Evolutionary conservation across 2,329 filamentous ascomycete species (phyloP).

Genomic region (Teratosphaeria epicoccoides): DNA sequence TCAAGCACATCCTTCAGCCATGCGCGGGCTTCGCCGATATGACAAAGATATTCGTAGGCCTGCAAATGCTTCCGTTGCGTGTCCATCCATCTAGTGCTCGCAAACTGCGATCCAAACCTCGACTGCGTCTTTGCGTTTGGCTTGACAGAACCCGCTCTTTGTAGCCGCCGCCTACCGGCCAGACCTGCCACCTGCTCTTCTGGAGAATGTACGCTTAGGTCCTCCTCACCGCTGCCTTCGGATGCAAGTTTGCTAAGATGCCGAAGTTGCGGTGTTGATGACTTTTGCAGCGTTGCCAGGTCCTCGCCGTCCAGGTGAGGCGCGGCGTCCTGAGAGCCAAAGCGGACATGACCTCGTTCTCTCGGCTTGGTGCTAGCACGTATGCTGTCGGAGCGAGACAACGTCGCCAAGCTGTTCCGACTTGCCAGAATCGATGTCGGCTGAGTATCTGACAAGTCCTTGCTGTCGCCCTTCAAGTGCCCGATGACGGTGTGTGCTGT

Average conservation of each 20-base stretch:
- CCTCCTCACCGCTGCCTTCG: constrained; percentile 61
- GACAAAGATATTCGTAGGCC: constrained; percentile 96
- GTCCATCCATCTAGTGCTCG: constrained; percentile 97
- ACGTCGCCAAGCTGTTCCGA: constrained; percentile 23
- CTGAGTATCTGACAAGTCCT: background rate
- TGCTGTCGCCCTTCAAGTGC: background rate
- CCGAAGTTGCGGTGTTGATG: constrained; percentile 83
- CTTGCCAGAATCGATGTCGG: constrained; percentile 18
- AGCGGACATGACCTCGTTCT: constrained; percentile 23
- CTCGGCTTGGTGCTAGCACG: constrained; percentile 25
- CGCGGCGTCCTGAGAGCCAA: constrained; percentile 19
- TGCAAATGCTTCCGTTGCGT: constrained; percentile 92
- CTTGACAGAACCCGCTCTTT: constrained; percentile 50
- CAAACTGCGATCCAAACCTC: constrained; percentile 24
- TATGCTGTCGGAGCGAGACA: constrained; percentile 28
- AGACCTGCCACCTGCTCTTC: constrained; percentile 81
- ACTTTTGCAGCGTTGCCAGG: constrained; percentile 71
- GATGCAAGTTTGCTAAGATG: constrained; percentile 66
- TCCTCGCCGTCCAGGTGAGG: constrained; percentile 40
- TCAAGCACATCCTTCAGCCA: constrained; percentile 89
- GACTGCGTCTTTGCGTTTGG: constrained; percentile 38
- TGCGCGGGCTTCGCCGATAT: constrained; percentile 97
- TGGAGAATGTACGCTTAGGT: constrained; percentile 67
- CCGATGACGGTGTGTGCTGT: background rate
- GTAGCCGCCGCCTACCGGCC: constrained; percentile 70